Evolutionary conservation across 495 filamentous ascomycete species (phyloP).

Genomic region (Talaromyces thailandensis): DNA sequence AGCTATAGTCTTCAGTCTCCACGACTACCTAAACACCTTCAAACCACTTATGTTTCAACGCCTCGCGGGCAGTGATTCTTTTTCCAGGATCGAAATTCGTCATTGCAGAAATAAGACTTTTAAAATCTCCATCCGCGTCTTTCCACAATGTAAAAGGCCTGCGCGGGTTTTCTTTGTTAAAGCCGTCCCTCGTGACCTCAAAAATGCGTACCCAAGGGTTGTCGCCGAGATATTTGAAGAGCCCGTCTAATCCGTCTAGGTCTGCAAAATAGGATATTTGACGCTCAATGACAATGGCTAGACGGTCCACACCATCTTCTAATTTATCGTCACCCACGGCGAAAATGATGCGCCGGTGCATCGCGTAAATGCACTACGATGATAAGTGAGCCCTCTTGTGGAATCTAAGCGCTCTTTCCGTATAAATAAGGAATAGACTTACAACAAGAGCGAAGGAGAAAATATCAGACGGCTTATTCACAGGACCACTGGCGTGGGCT

Average conservation of each 20-base stretch:
- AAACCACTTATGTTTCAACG: constrained; percentile 20
- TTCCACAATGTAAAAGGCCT: constrained; percentile 23
- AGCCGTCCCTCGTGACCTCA: constrained; percentile 24
- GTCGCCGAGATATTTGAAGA: constrained; percentile 26
- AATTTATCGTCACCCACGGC: constrained; percentile 18
- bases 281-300: constrained; percentile 34
- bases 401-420: neutral
- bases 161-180: constrained; percentile 24
- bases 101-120: constrained; percentile 16
- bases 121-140: constrained; percentile 28
- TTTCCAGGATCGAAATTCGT: constrained; percentile 18
- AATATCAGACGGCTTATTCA: constrained; percentile 31
- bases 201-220: constrained; percentile 29
- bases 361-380: constrained; percentile 21
- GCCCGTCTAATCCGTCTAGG: constrained; percentile 22
- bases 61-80: constrained; percentile 15
- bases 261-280: constrained; percentile 44
- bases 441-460: constrained; percentile 36
- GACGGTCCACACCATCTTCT: constrained; percentile 32
- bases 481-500: constrained; percentile 22
- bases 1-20: neutral
- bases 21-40: constrained; percentile 13
- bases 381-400: neutral
- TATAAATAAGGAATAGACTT: constrained; percentile 15
- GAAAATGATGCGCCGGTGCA: constrained; percentile 20